Base-by-base conservation (phyloP, 768 basidiomycete genomes). In the Phanerochaete carnosa region DNA sequence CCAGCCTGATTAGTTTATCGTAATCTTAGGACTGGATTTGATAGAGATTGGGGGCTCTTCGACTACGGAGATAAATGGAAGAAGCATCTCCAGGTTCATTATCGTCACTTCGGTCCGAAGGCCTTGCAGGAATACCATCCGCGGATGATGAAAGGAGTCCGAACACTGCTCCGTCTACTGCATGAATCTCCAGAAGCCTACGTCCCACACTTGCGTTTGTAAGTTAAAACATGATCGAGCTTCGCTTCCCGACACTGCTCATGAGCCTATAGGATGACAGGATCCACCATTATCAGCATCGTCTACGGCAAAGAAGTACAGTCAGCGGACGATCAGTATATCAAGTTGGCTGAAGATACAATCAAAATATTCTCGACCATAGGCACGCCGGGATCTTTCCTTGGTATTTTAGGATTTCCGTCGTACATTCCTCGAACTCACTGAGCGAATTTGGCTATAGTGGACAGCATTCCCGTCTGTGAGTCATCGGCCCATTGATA, bases 11-110 rank as follows among this genome's bases (percentile, higher is more conserved):
- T 4, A 16, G n/a, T 45, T 4, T 12, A 23, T 4, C n/a, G 22
- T 35, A 15, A n/a, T n/a, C 46, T 19, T 23, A 47, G 46, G 46
- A 47, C 46, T 3, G 46, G 46, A 16, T 6, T 11, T 3, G n/a
- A 26, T 7, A 47, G 46, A 23, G 26, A 47, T 22, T 22, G n/a
- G 46, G 46, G 46, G 3, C 26, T 47, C 23, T 12, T 47, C 23
- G 46, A 6, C n/a, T 65, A 65, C 32, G 59, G 59, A 25, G 35
- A 29, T 3, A 9, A 6, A 26, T 65, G 64, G 64, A 45, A 54
- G 32, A 50, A 55, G 11, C 12, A 23, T 19, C 29, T 62, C 15
- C 35, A 51, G 25, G 43, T 53, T 1, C 59, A 63, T 37, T 62
- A 57, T 19, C 46, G 16, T 25, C 19, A 45, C 12, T 58, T 46